Conservation (phyloP, 352 stramenopile genomes). For the Pythium vanterpoolii region DNA sequence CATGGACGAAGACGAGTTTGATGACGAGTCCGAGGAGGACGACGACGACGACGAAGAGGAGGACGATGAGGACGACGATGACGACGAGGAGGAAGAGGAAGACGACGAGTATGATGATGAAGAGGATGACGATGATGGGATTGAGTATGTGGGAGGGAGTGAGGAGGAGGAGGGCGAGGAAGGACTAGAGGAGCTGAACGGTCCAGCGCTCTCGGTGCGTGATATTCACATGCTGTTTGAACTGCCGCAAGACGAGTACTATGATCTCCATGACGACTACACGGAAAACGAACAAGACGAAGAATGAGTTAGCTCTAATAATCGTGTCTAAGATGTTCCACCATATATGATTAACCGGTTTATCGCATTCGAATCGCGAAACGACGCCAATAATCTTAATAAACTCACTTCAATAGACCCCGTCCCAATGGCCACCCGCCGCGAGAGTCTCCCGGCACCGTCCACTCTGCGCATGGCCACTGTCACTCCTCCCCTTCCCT, state of each 20-base stretch:
- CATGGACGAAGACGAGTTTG: constrained; percentile 78
- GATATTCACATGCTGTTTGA: constrained; percentile 73
- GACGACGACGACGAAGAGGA: constrained; percentile 38
- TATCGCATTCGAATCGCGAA: constrained; percentile 1
- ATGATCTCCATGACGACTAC: constrained; percentile 73
- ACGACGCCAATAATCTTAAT: constrained; percentile 1
- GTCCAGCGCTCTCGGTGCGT: constrained; percentile 17
- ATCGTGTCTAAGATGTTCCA: too few relatives aligned
- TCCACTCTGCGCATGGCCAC: neutral
- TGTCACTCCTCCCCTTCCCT: too few relatives aligned
- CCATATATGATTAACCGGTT: too few relatives aligned
- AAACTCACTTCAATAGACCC: neutral
- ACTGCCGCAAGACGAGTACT: constrained; percentile 65
- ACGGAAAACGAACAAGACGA: constrained; percentile 76
- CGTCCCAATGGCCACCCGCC: constrained; percentile 30
- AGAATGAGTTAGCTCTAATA: too few relatives aligned
- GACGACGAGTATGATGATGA: constrained; percentile 37
- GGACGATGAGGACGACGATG: constrained; percentile 47
- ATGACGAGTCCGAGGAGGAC: constrained; percentile 54
- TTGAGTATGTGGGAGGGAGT: constrained; percentile 11
- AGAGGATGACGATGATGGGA: constrained; percentile 29
- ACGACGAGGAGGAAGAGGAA: constrained; percentile 47
- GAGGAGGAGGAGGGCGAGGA: constrained; percentile 28
- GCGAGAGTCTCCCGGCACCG: constrained; percentile 3
- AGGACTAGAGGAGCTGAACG: constrained; percentile 9